phyloP scores from a whole-genome alignment of 768 basidiomycete genomes.

The Kwoniella bestiolae region DNA sequence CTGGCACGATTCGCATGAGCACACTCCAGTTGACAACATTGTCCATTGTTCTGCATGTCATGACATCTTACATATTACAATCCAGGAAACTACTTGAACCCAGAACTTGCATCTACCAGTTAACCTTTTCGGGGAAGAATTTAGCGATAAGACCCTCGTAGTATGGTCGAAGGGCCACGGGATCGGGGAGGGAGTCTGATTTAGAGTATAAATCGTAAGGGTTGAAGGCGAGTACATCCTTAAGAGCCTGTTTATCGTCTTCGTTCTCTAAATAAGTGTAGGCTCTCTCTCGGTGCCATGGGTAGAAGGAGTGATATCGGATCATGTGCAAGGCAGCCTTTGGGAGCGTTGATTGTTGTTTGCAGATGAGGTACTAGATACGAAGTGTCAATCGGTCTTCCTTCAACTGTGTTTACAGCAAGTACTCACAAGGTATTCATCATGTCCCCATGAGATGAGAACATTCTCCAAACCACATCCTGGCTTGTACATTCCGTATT shows the following conservation, averaged over 20 bases:
- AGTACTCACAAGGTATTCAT: conserved; percentile 50
- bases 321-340: conserved; percentile 7
- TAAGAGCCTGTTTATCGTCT: conserved; percentile 58
- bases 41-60: no score
- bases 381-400: background rate
- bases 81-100: no score
- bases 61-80: no score
- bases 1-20: no score
- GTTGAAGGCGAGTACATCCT: conserved; percentile 82
- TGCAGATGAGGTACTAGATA: conserved; percentile 73
- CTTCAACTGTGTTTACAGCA: background rate
- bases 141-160: conserved; percentile 79
- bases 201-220: conserved; percentile 95
- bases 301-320: conserved; percentile 88
- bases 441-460: conserved; percentile 81
- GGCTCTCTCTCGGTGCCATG: conserved; percentile 89
- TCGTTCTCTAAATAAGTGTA: conserved; percentile 79
- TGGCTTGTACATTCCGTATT: conserved; percentile 54
- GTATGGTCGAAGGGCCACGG: conserved; percentile 72
- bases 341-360: conserved; percentile 68
- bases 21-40: no score
- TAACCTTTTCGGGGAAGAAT: conserved; percentile 78
- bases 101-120: conserved; percentile 65
- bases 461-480: conserved; percentile 55
- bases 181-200: conserved; percentile 69